These are phyloP conservation scores for Ceratocystiopsis sp. DNA, from an alignment of 2,329 filamentous ascomycete genomes.

Conservation along the genomic window DNA sequence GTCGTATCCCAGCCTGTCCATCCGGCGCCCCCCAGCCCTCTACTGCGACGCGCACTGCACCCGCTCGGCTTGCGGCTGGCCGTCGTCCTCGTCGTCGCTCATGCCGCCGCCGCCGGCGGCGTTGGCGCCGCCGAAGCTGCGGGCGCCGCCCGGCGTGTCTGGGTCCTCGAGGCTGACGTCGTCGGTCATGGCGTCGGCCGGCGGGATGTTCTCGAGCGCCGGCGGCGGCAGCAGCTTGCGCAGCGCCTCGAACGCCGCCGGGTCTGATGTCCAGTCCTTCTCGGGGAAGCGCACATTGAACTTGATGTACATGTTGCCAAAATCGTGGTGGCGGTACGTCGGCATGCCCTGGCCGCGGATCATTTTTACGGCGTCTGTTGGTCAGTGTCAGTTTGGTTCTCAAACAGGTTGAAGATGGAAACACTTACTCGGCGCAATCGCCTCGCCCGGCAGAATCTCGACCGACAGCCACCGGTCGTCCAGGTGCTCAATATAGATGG, in stretches of 20 bases:
- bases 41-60: slow-evolving; percentile 84
- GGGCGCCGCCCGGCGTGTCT: slow-evolving; percentile 50
- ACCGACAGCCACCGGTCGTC: slow-evolving; percentile 94
- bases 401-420: background rate
- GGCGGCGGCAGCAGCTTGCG: slow-evolving; percentile 71
- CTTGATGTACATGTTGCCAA: slow-evolving; percentile 90
- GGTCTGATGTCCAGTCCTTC: slow-evolving; percentile 48
- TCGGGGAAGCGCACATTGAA: slow-evolving; percentile 96
- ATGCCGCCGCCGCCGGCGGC: slow-evolving; percentile 25
- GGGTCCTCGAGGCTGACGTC: slow-evolving; percentile 75
- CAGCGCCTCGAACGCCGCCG: slow-evolving; percentile 58
- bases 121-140: slow-evolving; percentile 39
- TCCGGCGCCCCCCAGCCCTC: too few species aligned
- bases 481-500: slow-evolving; percentile 85
- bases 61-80: slow-evolving; percentile 56
- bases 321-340: slow-evolving; percentile 84
- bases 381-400: background rate
- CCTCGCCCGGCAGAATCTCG: slow-evolving; percentile 84
- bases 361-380: slow-evolving; percentile 71
- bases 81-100: slow-evolving; percentile 67
- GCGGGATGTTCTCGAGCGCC: slow-evolving; percentile 45
- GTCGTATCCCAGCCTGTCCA: too few species aligned
- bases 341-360: slow-evolving; percentile 97
- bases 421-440: slow-evolving; percentile 71
- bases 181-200: slow-evolving; percentile 78